Conservation (phyloP, 441 rosid genomes). For the Corymbia calophylla region DNA sequence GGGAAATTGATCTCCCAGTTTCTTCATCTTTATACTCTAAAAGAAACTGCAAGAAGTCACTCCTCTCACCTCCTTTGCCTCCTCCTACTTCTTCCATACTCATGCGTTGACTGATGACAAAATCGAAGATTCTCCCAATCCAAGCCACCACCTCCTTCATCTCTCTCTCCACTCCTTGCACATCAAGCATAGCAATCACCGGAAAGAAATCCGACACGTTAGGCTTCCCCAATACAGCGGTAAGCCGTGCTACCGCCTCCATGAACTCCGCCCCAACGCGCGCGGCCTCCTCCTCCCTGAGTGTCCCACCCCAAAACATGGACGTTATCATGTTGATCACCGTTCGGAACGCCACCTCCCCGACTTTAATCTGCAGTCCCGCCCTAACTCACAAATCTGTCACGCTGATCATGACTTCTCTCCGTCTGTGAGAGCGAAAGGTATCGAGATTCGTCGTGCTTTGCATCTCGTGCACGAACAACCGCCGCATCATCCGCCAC, state of each 20-base stretch:
- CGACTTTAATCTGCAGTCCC: constrained; percentile 26
- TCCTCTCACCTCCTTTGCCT: not conserved
- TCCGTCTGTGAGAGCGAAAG: constrained; percentile 17
- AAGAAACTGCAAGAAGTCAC: constrained; percentile 44
- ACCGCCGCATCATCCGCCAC: constrained; percentile 39
- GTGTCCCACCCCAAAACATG: constrained; percentile 37
- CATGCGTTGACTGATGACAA: constrained; percentile 21
- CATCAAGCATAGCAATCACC: constrained; percentile 32
- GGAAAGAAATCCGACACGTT: constrained; percentile 60
- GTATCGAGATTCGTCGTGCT: constrained; percentile 31
- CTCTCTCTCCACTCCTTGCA: constrained; percentile 38
- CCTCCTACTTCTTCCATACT: constrained; percentile 5
- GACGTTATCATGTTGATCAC: constrained; percentile 11
- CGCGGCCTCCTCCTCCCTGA: constrained; percentile 22
- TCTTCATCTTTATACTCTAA: constrained; percentile 31
- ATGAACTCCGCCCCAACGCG: constrained; percentile 18
- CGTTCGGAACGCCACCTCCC: constrained; percentile 25
- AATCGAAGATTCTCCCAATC: constrained; percentile 24
- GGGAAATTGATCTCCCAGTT: constrained; percentile 14
- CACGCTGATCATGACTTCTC: constrained; percentile 20
- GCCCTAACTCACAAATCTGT: constrained; percentile 11
- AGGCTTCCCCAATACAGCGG: constrained; percentile 27
- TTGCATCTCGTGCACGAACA: constrained; percentile 41
- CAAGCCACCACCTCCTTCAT: constrained; percentile 2
- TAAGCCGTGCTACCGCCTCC: constrained; percentile 11